Evolutionary conservation across 2,329 filamentous ascomycete species (phyloP).

Genomic region (Grosmannia penicillata): DNA sequence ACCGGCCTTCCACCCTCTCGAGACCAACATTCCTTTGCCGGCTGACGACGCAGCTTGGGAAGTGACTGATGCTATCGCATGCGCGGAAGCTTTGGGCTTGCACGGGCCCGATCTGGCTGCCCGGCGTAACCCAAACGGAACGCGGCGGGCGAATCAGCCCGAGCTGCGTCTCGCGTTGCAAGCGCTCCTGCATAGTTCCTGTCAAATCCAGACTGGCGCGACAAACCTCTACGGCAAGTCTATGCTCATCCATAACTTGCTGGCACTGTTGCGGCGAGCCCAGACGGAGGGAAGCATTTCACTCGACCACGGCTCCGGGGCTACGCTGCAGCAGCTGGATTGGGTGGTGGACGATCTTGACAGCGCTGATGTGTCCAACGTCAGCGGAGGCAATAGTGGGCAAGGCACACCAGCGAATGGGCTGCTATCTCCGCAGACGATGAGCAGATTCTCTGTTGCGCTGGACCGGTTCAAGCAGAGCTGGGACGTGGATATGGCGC

Average conservation of each 20-base stretch:
- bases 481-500: conserved; percentile 56
- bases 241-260: conserved; percentile 54
- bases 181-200: conserved; percentile 42
- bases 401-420: conserved; percentile 30
- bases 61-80: conserved; percentile 41
- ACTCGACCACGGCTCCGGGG: conserved; percentile 22
- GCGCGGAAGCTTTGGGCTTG: conserved; percentile 50
- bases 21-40: conserved; percentile 53
- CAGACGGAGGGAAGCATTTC: conserved; percentile 24
- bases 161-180: conserved; percentile 46
- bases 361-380: conserved; percentile 22
- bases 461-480: conserved; percentile 58
- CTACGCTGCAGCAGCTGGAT: conserved; percentile 43
- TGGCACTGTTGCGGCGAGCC: conserved; percentile 40
- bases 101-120: conserved; percentile 39
- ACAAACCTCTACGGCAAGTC: conserved; percentile 65
- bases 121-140: conserved; percentile 45
- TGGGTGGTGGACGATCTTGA: conserved; percentile 33
- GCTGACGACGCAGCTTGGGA: conserved; percentile 64
- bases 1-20: conserved; percentile 46
- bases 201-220: conserved; percentile 45
- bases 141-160: conserved; percentile 47
- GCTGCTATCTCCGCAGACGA: conserved; percentile 27
- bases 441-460: conserved; percentile 36
- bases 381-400: conserved; percentile 30